A percentile compares a stretch with the other conserved stretches of the same genome.
These are phyloP conservation scores for Pilatotrama ljubarskyi DNA, from an alignment of 768 basidiomycete genomes.

Conservation along the genomic window DNA sequence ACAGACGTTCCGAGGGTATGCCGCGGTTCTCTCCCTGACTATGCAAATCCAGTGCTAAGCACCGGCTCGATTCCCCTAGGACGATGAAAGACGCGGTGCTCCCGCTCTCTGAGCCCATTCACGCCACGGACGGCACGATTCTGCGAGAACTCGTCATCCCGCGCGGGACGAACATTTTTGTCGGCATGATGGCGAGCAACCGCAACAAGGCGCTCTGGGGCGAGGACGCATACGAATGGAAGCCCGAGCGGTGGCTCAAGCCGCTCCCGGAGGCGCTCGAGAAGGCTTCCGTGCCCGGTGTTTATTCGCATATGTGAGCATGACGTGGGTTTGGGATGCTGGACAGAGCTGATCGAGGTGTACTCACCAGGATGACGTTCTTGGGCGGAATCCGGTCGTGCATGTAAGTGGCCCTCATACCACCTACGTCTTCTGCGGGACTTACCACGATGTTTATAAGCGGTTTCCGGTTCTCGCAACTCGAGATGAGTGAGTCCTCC, in stretches of 20 bases:
- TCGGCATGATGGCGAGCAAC: slow-evolving; percentile 50
- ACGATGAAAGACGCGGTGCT: slow-evolving; percentile 56
- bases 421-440: too few relatives aligned
- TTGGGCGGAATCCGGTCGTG: slow-evolving; percentile 6
- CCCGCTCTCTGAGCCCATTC: slow-evolving; percentile 54
- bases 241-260: slow-evolving; percentile 64
- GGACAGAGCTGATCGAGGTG: too few relatives aligned
- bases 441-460: not conserved
- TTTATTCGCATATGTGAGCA: slow-evolving; percentile 27
- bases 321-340: not conserved
- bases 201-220: slow-evolving; percentile 61
- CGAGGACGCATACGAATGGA: slow-evolving; percentile 53
- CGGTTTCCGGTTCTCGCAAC: slow-evolving; percentile 28
- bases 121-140: slow-evolving; percentile 40
- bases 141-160: slow-evolving; percentile 44
- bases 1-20: slow-evolving; percentile 30
- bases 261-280: slow-evolving; percentile 22
- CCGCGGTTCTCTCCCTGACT: too few relatives aligned
- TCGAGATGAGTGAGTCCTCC: slow-evolving; percentile 27
- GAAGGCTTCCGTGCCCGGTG: slow-evolving; percentile 23
- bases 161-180: slow-evolving; percentile 46
- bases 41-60: not conserved
- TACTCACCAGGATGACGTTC: slow-evolving; percentile 6
- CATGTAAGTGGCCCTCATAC: too few relatives aligned
- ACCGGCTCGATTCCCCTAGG: slow-evolving; percentile 15